These are phyloP conservation scores for Alternaria arborescens DNA, from an alignment of 2,329 filamentous ascomycete genomes.

Conservation along the genomic window DNA sequence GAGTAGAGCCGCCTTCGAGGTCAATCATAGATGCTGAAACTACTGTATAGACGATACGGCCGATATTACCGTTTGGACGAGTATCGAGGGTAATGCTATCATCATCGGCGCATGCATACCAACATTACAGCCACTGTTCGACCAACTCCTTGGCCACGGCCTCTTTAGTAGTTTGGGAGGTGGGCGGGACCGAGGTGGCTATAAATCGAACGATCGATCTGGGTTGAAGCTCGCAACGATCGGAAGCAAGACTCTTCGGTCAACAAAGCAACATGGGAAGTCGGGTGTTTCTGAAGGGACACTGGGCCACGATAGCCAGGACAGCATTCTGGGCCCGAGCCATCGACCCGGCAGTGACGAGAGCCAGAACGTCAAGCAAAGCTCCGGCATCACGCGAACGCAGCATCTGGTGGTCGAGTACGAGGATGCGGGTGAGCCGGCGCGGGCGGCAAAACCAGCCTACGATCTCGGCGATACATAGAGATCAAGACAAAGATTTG, in stretches of 20 bases:
- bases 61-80: constrained; percentile 10
- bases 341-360: background rate
- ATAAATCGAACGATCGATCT: background rate
- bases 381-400: background rate
- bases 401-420: background rate
- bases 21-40: background rate
- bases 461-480: background rate
- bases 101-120: constrained; percentile 11
- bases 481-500: background rate
- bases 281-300: background rate
- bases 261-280: background rate
- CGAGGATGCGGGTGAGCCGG: background rate
- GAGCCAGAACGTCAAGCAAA: background rate
- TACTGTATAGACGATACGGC: background rate
- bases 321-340: background rate
- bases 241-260: background rate
- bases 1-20: background rate
- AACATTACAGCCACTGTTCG: constrained; percentile 1
- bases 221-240: background rate
- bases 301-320: background rate
- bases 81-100: constrained; percentile 6
- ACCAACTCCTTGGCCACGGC: background rate
- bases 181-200: background rate
- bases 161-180: background rate
- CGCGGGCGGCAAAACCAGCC: background rate